Conservation (phyloP, 2,329 filamentous ascomycete genomes). For the Calonectria hawksworthii region DNA sequence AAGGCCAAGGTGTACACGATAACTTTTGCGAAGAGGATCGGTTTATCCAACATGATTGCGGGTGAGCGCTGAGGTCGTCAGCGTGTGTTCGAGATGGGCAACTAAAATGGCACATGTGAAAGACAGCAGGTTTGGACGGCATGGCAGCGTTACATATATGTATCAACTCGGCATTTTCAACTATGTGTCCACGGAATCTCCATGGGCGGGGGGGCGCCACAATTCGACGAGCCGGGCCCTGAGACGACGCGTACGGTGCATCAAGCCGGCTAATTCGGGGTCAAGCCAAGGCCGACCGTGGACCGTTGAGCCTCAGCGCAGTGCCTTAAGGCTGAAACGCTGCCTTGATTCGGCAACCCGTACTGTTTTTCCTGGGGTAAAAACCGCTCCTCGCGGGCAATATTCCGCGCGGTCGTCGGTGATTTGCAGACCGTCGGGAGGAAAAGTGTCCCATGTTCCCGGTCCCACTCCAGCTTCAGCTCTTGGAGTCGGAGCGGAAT, state of each 20-base stretch:
- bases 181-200: background rate
- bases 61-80: background rate
- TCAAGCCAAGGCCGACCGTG: background rate
- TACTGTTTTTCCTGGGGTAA: background rate
- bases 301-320: background rate
- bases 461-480: background rate
- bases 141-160: background rate
- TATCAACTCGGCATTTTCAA: background rate
- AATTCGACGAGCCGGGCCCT: background rate
- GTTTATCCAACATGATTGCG: slow-evolving; percentile 47
- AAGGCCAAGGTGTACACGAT: slow-evolving; percentile 44
- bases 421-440: background rate
- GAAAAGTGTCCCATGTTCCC: background rate
- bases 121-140: background rate
- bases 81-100: background rate
- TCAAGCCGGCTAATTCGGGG: background rate
- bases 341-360: background rate
- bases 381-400: background rate
- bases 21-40: slow-evolving; percentile 47
- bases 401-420: background rate
- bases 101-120: too few relatives aligned
- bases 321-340: background rate
- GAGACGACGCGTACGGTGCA: background rate
- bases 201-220: background rate
- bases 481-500: background rate